Evolutionary conservation across 768 basidiomycete genomes (phyloP).

Genomic region (Tubosaeta sp.): DNA sequence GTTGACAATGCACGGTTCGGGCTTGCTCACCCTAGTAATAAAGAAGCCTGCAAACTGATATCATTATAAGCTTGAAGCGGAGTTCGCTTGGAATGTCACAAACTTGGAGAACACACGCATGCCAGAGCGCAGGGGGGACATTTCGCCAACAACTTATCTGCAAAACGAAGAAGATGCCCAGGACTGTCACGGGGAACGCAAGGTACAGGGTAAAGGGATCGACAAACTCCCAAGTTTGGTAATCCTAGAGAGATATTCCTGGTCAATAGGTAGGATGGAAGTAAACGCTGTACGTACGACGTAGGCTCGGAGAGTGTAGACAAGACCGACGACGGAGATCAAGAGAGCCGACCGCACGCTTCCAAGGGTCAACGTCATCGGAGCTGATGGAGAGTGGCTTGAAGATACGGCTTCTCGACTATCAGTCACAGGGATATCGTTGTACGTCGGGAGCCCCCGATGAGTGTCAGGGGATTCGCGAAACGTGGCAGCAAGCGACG

Average conservation of each 20-base stretch:
- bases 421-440: not conserved
- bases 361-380: conserved; percentile 2
- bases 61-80: conserved; percentile 2
- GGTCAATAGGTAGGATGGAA: not conserved
- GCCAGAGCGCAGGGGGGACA: conserved; percentile 25
- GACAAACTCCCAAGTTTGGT: conserved; percentile 13
- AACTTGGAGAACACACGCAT: conserved; percentile 34
- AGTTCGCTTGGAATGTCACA: conserved; percentile 1
- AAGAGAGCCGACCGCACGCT: conserved; percentile 11
- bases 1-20: not conserved
- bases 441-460: conserved; percentile 1
- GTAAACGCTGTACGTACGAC: conserved; percentile 17
- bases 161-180: conserved; percentile 18
- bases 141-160: conserved; percentile 16
- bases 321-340: conserved; percentile 12
- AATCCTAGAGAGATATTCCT: conserved; percentile 12
- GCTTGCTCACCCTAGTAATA: conserved; percentile 23
- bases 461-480: conserved; percentile 4
- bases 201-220: conserved; percentile 23
- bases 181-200: conserved; percentile 18
- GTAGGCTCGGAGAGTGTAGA: conserved; percentile 14
- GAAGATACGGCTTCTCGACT: conserved; percentile 1
- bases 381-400: not conserved
- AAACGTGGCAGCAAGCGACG: not conserved
- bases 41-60: conserved; percentile 32